These are phyloP conservation scores for Rossbeevera mucosa DNA, from an alignment of 768 basidiomycete species.

Conservation along the genomic window DNA sequence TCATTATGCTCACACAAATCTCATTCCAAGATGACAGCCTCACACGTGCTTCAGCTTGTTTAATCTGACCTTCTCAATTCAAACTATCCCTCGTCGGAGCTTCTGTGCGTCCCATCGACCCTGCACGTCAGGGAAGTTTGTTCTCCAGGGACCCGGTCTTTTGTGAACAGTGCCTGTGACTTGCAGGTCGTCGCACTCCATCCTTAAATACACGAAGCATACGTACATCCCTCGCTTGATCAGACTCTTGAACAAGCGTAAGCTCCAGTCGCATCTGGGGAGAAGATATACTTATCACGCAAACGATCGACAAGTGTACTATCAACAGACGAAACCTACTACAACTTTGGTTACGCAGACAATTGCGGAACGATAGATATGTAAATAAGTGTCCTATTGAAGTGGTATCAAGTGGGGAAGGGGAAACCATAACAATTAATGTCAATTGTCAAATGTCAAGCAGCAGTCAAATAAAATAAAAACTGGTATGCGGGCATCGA, in stretches of 20 bases:
- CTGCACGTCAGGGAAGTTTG: background rate
- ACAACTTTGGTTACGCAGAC: too few relatives aligned
- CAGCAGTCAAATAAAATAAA: background rate
- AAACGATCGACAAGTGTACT: background rate
- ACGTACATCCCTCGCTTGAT: background rate
- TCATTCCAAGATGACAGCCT: background rate
- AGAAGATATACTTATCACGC: background rate
- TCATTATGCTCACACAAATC: background rate
- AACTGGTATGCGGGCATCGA: background rate
- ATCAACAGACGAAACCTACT: background rate
- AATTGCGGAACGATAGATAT: too few relatives aligned
- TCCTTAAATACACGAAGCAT: background rate
- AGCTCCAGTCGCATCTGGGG: background rate
- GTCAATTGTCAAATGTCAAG: slow-evolving; percentile 31
- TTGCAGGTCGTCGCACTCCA: background rate
- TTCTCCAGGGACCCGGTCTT: background rate
- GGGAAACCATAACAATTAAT: too few relatives aligned
- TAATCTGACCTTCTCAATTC: background rate
- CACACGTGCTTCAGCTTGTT: background rate
- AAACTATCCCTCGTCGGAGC: background rate
- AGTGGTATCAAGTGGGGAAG: too few relatives aligned
- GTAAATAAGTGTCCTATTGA: background rate
- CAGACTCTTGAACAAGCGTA: background rate
- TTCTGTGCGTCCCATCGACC: background rate
- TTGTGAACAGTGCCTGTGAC: background rate